Evolutionary conservation across 176 grass and related monocot species (phyloP).

Genomic region (Avena insularis): DNA sequence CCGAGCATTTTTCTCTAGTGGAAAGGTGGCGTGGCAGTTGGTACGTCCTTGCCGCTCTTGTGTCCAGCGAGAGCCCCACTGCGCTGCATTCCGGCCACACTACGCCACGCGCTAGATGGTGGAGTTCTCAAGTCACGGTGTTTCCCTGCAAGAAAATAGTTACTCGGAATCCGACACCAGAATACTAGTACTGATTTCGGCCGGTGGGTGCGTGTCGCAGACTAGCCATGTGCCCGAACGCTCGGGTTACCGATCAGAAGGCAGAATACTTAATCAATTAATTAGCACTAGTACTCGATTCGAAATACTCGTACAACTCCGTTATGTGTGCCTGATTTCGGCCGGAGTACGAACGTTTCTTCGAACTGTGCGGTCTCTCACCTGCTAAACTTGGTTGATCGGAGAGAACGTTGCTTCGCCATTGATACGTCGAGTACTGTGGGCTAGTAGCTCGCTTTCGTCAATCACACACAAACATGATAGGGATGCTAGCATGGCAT

Average conservation of each 20-base stretch:
- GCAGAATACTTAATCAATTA: background rate
- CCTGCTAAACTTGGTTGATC: background rate
- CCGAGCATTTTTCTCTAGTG: background rate
- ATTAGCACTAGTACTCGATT: background rate
- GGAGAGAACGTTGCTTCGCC: background rate
- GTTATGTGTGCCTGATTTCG: no score
- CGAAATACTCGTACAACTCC: background rate
- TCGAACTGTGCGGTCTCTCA: background rate
- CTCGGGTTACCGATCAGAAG: background rate
- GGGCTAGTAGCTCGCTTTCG: background rate
- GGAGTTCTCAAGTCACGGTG: background rate
- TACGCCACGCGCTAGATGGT: background rate
- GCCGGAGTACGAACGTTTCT: background rate
- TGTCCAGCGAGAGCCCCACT: background rate
- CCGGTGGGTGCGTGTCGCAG: slow-evolving; percentile 23
- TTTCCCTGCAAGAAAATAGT: background rate
- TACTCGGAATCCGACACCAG: background rate
- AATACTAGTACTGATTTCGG: background rate
- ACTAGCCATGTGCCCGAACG: slow-evolving; percentile 38
- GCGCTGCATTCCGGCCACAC: no score
- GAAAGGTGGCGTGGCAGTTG: background rate
- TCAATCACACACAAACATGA: slow-evolving; percentile 15
- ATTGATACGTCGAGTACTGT: background rate
- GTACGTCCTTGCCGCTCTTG: background rate
- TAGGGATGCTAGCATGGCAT: no score